Conservation (phyloP, 1,284 basidiomycete species). For the Rhizopogon hawkerae region DNA sequence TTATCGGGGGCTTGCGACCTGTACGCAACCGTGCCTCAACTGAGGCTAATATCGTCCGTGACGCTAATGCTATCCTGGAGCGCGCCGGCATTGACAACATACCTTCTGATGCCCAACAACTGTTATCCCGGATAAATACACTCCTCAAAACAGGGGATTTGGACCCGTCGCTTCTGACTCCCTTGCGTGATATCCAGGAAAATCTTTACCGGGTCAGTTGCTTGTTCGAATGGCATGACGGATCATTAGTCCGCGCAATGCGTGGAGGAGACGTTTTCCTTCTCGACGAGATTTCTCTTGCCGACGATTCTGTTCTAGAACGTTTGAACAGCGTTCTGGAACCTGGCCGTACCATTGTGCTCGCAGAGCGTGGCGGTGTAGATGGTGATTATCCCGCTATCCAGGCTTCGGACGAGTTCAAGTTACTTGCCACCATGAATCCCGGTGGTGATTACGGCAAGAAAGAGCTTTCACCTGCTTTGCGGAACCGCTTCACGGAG, state of each 20-base stretch:
- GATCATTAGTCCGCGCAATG: slow-evolving; percentile 93
- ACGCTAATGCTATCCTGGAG: slow-evolving; percentile 36
- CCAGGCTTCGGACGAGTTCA: slow-evolving; percentile 63
- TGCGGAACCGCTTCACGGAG: slow-evolving; percentile 98
- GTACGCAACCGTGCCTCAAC: slow-evolving; percentile 67
- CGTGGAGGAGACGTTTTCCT: slow-evolving; percentile 77
- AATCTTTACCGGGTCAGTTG: slow-evolving; percentile 49
- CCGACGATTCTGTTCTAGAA: slow-evolving; percentile 97
- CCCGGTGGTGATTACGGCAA: slow-evolving; percentile 99
- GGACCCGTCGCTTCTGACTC: slow-evolving; percentile 22
- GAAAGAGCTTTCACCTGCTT: slow-evolving; percentile 94
- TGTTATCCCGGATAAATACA: slow-evolving; percentile 34
- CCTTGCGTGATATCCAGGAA: slow-evolving; percentile 35
- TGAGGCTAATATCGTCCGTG: slow-evolving; percentile 39
- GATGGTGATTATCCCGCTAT: slow-evolving; percentile 65
- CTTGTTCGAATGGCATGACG: slow-evolving; percentile 95
- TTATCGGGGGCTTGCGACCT: slow-evolving; percentile 91
- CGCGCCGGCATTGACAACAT: slow-evolving; percentile 30
- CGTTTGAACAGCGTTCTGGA: slow-evolving; percentile 96
- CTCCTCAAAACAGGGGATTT: slow-evolving; percentile 20
- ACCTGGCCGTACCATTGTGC: slow-evolving; percentile 79
- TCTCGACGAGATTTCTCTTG: slow-evolving; percentile 95
- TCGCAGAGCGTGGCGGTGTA: slow-evolving; percentile 87
- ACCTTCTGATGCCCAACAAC: slow-evolving; percentile 27
- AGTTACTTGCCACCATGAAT: slow-evolving; percentile 98